These are phyloP conservation scores for Chrysanthemum makinoi DNA, from an alignment of 129 eudicot genomes.

Conservation along the genomic window DNA sequence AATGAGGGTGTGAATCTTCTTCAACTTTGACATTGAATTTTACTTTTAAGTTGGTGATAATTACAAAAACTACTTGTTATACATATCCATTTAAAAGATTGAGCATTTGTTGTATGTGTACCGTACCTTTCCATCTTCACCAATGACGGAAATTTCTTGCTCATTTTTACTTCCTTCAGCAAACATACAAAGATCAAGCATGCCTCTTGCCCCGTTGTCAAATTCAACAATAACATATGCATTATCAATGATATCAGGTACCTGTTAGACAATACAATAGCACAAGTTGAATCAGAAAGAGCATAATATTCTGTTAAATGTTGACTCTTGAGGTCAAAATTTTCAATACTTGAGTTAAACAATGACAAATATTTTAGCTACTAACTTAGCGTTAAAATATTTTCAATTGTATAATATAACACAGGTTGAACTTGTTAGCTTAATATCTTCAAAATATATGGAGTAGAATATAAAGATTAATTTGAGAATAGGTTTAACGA, in stretches of 20 bases:
- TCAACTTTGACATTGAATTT: not conserved
- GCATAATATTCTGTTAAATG: not conserved
- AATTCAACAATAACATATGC: slow-evolving; percentile 98
- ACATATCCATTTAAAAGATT: not conserved
- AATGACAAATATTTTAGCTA: not conserved
- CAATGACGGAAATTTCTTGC: slow-evolving; percentile 94
- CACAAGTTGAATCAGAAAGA: slow-evolving; percentile 4
- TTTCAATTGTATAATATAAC: not conserved
- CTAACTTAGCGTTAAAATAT: not conserved
- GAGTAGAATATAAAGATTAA: not conserved
- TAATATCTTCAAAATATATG: not conserved
- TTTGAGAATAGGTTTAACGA: not conserved
- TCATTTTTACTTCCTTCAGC: slow-evolving; percentile 99
- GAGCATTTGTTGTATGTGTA: not conserved
- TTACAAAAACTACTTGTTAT: not conserved
- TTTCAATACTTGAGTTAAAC: not conserved
- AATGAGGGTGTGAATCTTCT: slow-evolving; percentile 7
- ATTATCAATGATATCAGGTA: slow-evolving; percentile 94
- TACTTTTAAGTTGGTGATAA: not conserved
- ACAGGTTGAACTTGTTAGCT: not conserved
- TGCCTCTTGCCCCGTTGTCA: slow-evolving; percentile 85
- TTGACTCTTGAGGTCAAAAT: slow-evolving; percentile 22
- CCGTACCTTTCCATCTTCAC: slow-evolving; percentile 82
- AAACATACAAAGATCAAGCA: slow-evolving; percentile 99
- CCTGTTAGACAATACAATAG: slow-evolving; percentile 36